Evolutionary conservation across 2,329 filamentous ascomycete genomes (phyloP), one percentile per base, ranked within the genome.

Genomic region (Botrytis fragariae): DNA sequence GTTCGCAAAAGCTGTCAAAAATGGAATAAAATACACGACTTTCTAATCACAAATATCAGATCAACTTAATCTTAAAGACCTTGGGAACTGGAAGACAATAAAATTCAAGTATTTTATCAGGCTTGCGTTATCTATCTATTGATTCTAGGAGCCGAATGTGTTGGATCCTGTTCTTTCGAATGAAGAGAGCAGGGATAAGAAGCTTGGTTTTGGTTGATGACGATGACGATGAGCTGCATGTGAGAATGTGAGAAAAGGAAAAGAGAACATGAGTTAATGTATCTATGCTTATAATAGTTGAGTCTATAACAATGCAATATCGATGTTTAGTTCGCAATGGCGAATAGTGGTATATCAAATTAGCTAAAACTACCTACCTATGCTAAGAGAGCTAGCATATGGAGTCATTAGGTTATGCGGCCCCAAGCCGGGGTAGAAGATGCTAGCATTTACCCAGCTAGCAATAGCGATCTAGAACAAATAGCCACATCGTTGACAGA

Each of bases 131-230:
- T 14, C n/a, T 18, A 18, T 60, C 16, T 35, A 35, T 42, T 44
- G 10, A 63, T 42, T 35, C 32, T 29, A 35, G 20, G 18, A 20
- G 3, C 18, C 10, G 25, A 3, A n/a, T 42, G 25, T 63, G 60
- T 20, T 44, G 60, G 60, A 51, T n/a, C 63, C 37, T 51, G 35
- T 32, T 29, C n/a, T 57, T 57, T 51, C 32, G 32, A 45, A 51
- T 67, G 25, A 35, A 25, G 32, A 8, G 32, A 39, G 44, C 64
- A 67, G 45, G 64, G 64, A 29, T 67, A n/a, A 39, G 44, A 67
- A 67, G 64, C 64, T 67, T 67, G 64, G 20, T 54, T 67, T 37
- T 67, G 3, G 22, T 18, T 32, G 25, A 64, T 67, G 64, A 39
- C 16, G 25, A 61, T 61, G 59, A 61, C 59, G 35, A n/a, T 39